A percentile compares a stretch with the other conserved stretches of the same genome.
phyloP scores from a whole-genome alignment of 306 rosid species.

The cucumber (Cucumis sativus) region Cucumber_9930_V3 NC_026657.2:9086001-9086500 shows the following conservation, averaged over 20 bases:
- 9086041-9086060: conserved; percentile 92
- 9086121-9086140: not conserved
- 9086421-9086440: not conserved
- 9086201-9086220: not conserved
- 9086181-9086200: not conserved
- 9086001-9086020: conserved; percentile 73
- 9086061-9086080: conserved; percentile 49
- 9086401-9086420: not conserved
- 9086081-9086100: not conserved
- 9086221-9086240: not conserved
- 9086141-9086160: not conserved
- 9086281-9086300: not conserved
- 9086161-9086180: not conserved
- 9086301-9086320: not conserved
- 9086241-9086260: not conserved
- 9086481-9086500: not conserved
- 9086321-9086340: not conserved
- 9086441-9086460: not conserved
- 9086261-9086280: not conserved
- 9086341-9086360: not conserved
- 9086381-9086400: not conserved
- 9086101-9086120: not conserved
- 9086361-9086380: not conserved
- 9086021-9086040: conserved; percentile 97
- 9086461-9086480: not conserved